These are phyloP conservation scores for Cicer bijugum DNA, from an alignment of 306 rosid genomes.

Conservation along the genomic window DNA sequence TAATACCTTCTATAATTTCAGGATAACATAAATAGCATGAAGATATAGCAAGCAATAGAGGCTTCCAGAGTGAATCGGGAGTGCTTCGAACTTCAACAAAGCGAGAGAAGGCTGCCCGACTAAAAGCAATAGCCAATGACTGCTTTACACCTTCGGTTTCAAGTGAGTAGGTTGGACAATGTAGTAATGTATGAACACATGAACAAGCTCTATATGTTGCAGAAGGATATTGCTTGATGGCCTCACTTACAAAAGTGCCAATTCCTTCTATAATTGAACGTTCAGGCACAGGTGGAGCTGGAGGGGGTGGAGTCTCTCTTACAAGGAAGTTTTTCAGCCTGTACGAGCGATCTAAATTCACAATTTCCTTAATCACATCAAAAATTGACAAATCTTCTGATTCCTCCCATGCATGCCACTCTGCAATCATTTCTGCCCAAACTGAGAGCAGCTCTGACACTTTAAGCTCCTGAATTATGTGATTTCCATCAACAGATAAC, in stretches of 20 bases:
- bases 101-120: conserved; percentile 63
- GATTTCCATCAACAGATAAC: conserved; percentile 61
- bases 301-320: conserved; percentile 69
- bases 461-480: conserved; percentile 68
- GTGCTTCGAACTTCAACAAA: conserved; percentile 59
- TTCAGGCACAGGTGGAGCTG: conserved; percentile 82
- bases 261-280: conserved; percentile 75
- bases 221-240: conserved; percentile 80
- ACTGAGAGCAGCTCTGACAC: conserved; percentile 68
- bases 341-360: conserved; percentile 58
- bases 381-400: conserved; percentile 80
- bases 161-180: conserved; percentile 66
- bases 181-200: conserved; percentile 72
- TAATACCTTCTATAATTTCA: conserved; percentile 64
- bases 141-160: conserved; percentile 71
- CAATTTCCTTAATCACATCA: conserved; percentile 75
- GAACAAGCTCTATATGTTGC: conserved; percentile 87
- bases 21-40: conserved; percentile 89
- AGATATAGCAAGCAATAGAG: conserved; percentile 75
- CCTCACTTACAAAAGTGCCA: conserved; percentile 65
- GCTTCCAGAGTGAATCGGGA: conserved; percentile 75
- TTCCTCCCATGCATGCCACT: conserved; percentile 94
- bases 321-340: conserved; percentile 61
- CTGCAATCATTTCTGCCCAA: conserved; percentile 82
- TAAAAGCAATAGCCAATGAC: conserved; percentile 64